Base-by-base conservation (phyloP, 2,329 filamentous ascomycete species). In the Xylariales sp. region DNA sequence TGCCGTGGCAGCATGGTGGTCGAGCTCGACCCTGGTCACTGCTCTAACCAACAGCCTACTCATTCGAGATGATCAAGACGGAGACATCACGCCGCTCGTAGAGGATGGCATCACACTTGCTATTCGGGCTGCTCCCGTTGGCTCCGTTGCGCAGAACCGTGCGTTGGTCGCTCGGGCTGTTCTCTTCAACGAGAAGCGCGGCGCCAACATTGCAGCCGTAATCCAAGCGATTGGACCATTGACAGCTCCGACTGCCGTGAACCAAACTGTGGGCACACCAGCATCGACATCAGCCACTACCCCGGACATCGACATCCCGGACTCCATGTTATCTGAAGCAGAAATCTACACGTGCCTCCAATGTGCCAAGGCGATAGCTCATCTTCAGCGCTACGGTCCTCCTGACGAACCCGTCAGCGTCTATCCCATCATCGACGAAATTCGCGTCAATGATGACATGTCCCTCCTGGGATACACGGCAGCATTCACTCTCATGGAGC, bases 1-100 rank as follows among this genome's bases (percentile, higher is more conserved):
- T 61, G 89, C 88, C 10, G 79, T 96, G 38, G 88, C 90, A 5
- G 88, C 90, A 2, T 96, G 90, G 90, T 93, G 83, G 70, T 94
- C 90, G 1, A 88, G 80, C 48, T 73, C 84, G 42, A 71, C 79
- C 10, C 66, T 95, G 27, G 86, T 89, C 53, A 74, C 76, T 43
- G 81, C 80, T 3, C 73, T 96, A 20, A 69, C 80, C 10, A 70
- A 71, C 12, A 82, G 77, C 25, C 70, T 94, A 24, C 73, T 76
- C 31, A 64, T 67, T 11, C 62, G 71, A 22, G 74, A 75, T 44
- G 69, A 73, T 9, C 65, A 67, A 14, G 64, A 57, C n/a, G 60
- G 62, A 40, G 58, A 62, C 22, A 61, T 59, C 27, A 64, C 69
- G 25, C 51, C 51, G 33, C 47, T 51, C 21, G 45, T 58, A 29